These are phyloP conservation scores for Pyrenophora tritici-repentis DNA, from an alignment of 2,329 filamentous ascomycete genomes.

Conservation along the genomic window DNA sequence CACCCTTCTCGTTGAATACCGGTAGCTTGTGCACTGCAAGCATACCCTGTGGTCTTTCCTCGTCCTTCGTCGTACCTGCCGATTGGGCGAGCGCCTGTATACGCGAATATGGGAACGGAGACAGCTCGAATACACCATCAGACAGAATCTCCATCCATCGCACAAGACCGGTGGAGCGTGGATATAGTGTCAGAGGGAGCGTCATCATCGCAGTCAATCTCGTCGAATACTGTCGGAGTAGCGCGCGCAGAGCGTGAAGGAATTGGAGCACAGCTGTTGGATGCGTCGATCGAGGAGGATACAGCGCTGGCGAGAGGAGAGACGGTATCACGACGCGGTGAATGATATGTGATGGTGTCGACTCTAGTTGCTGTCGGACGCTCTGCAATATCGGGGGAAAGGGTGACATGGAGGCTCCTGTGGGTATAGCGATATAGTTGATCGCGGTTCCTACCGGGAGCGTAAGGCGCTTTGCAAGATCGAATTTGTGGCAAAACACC, in stretches of 20 bases:
- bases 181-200: constrained; percentile 78
- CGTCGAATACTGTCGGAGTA: constrained; percentile 70
- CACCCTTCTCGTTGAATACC: constrained; percentile 84
- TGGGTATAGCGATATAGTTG: constrained; percentile 64
- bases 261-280: constrained; percentile 79
- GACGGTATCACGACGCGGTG: constrained; percentile 86
- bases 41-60: constrained; percentile 84
- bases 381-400: constrained; percentile 70
- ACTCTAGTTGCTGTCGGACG: constrained; percentile 60
- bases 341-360: constrained; percentile 60
- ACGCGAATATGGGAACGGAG: constrained; percentile 68
- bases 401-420: constrained; percentile 58
- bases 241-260: constrained; percentile 74
- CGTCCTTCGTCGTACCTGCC: constrained; percentile 60
- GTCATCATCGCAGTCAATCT: constrained; percentile 75
- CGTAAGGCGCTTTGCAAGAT: constrained; percentile 56
- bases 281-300: constrained; percentile 69
- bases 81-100: constrained; percentile 55
- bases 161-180: constrained; percentile 73
- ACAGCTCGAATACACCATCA: constrained; percentile 86
- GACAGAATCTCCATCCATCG: constrained; percentile 84
- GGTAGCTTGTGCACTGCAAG: constrained; percentile 82
- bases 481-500: constrained; percentile 58
- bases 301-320: constrained; percentile 84
- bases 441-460: constrained; percentile 49